Evolutionary conservation across 2,329 filamentous ascomycete genomes (phyloP).

Genomic region (Apiospora phragmitis): DNA sequence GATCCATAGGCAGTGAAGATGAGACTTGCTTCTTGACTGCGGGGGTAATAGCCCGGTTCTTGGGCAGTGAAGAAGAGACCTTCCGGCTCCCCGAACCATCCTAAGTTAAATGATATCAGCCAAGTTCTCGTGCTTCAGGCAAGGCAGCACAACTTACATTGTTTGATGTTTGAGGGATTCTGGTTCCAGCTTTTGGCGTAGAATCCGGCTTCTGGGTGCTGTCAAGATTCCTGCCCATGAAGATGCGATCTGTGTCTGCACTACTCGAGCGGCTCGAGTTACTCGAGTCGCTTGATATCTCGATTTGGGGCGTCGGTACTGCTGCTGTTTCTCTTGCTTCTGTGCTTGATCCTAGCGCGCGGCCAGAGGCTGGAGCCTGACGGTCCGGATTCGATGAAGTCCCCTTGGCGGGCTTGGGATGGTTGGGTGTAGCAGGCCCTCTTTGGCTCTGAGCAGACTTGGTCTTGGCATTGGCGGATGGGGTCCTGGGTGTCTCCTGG

Average conservation of each 20-base stretch:
- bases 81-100: not conserved
- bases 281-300: not conserved
- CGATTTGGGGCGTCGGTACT: not conserved
- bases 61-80: not conserved
- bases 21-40: not conserved
- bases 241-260: not conserved
- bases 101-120: not conserved
- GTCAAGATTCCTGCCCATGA: not conserved
- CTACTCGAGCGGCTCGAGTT: not conserved
- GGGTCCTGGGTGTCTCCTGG: not conserved
- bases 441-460: not conserved
- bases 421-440: not conserved
- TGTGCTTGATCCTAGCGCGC: not conserved
- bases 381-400: not conserved
- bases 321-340: not conserved
- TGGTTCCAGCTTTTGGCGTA: not conserved
- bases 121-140: not conserved
- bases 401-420: not conserved
- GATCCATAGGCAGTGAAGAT: not conserved
- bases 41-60: not conserved
- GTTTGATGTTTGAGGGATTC: not conserved
- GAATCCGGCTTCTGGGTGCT: not conserved
- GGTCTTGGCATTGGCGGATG: not conserved
- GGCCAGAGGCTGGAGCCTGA: not conserved
- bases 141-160: not conserved